phyloP scores from a whole-genome alignment of 164 flowering plant species.

The Dillenia suffruticosa region DNA sequence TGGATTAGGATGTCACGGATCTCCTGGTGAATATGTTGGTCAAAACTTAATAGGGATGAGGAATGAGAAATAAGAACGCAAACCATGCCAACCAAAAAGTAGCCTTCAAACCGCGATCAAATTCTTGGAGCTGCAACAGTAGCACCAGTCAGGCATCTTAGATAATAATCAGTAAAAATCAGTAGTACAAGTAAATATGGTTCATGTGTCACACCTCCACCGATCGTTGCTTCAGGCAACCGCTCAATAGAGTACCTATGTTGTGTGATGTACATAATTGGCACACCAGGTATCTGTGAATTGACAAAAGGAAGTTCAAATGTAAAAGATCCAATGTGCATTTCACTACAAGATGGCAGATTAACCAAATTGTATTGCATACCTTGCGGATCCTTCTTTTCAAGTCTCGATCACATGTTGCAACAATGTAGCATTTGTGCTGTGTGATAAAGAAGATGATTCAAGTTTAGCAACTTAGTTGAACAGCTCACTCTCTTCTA shows the following conservation, averaged over 20 bases:
- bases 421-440: constrained; percentile 96
- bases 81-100: no score
- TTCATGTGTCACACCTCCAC: constrained; percentile 65
- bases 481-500: no score
- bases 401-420: constrained; percentile 96
- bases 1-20: no score
- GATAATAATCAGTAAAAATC: neutral
- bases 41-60: no score
- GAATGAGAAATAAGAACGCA: no score
- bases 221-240: constrained; percentile 94
- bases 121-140: constrained; percentile 61
- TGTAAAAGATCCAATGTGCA: no score
- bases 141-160: neutral
- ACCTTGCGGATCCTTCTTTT: constrained; percentile 97
- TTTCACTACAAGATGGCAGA: no score
- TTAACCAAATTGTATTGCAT: neutral
- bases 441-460: constrained; percentile 17
- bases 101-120: constrained; percentile 16
- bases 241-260: constrained; percentile 91
- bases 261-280: constrained; percentile 89
- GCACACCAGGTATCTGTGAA: constrained; percentile 90
- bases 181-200: neutral
- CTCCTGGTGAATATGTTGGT: no score
- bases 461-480: no score
- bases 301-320: constrained; percentile 1